Evolutionary conservation across 768 basidiomycete species (phyloP).

Genomic region (Boletus vermiculosoides): DNA sequence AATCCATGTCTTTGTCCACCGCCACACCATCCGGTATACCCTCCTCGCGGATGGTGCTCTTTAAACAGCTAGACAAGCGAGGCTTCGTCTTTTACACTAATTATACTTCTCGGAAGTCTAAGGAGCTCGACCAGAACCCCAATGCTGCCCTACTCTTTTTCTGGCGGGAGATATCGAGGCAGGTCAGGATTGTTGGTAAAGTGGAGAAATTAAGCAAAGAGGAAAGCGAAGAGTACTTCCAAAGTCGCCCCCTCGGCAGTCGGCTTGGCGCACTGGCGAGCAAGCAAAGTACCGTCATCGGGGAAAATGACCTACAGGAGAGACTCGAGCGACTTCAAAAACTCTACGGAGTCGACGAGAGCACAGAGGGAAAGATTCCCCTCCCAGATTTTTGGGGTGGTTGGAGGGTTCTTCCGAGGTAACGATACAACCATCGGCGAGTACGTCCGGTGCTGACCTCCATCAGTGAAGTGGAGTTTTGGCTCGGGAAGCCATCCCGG

Average conservation of each 20-base stretch:
- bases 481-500: constrained; percentile 94
- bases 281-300: constrained; percentile 77
- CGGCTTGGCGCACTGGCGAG: constrained; percentile 93
- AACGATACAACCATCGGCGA: not conserved
- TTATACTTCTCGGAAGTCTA: constrained; percentile 90
- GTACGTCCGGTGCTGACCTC: constrained; percentile 7
- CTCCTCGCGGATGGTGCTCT: constrained; percentile 84
- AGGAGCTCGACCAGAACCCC: constrained; percentile 74
- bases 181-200: constrained; percentile 79
- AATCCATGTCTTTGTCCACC: constrained; percentile 83
- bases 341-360: constrained; percentile 51
- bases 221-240: constrained; percentile 84
- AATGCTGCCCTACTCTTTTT: constrained; percentile 84
- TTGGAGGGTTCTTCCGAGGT: constrained; percentile 92
- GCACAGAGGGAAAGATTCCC: constrained; percentile 51
- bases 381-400: constrained; percentile 96
- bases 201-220: constrained; percentile 73
- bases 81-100: constrained; percentile 99
- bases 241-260: constrained; percentile 77
- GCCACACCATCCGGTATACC: constrained; percentile 72
- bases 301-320: constrained; percentile 64
- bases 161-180: constrained; percentile 82
- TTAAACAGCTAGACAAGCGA: constrained; percentile 83
- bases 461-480: constrained; percentile 90
- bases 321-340: constrained; percentile 58